These are phyloP conservation scores for Aureobasidium sp. DNA, from an alignment of 2,329 filamentous ascomycete species.

Conservation along the genomic window DNA sequence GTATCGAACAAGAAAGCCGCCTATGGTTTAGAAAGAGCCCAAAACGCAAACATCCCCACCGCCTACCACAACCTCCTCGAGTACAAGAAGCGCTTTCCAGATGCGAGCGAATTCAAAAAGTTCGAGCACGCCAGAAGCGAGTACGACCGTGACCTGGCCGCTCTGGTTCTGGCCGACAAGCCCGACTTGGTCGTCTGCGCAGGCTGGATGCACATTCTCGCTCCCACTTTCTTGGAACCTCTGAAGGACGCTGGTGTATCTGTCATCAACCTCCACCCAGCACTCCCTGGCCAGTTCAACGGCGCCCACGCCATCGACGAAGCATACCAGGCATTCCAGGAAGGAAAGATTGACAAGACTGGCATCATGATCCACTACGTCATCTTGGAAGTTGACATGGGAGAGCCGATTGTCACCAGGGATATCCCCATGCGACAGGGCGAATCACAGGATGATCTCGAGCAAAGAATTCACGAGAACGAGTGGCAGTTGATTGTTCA, in stretches of 20 bases:
- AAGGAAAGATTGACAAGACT: constrained; percentile 56
- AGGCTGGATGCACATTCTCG: constrained; percentile 82
- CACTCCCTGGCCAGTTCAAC: constrained; percentile 64
- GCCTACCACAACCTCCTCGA: constrained; percentile 74
- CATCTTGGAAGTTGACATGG: constrained; percentile 65
- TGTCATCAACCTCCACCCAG: constrained; percentile 78
- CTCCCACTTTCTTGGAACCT: constrained; percentile 58
- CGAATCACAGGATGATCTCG: constrained; percentile 56
- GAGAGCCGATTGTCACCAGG: constrained; percentile 59
- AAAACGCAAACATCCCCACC: constrained; percentile 55
- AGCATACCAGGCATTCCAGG: constrained; percentile 64
- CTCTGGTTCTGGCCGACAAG: constrained; percentile 52
- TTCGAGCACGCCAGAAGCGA: constrained; percentile 45
- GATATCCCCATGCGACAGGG: constrained; percentile 55
- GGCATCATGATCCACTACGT: constrained; percentile 90
- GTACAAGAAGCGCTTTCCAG: constrained; percentile 61
- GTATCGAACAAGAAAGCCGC: constrained; percentile 58
- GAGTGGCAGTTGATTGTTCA: constrained; percentile 76
- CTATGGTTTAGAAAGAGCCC: constrained; percentile 54
- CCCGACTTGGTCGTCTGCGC: constrained; percentile 73
- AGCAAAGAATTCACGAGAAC: constrained; percentile 62
- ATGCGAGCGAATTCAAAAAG: constrained; percentile 29
- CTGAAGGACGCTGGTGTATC: constrained; percentile 52
- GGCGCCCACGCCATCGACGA: constrained; percentile 64
- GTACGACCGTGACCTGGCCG: constrained; percentile 69